Percentiles rank a stretch among this genome's conserved stretches.
Evolutionary conservation across 176 grass and related monocot species (phyloP).

Genomic region (Rhynchospora pubera): DNA sequence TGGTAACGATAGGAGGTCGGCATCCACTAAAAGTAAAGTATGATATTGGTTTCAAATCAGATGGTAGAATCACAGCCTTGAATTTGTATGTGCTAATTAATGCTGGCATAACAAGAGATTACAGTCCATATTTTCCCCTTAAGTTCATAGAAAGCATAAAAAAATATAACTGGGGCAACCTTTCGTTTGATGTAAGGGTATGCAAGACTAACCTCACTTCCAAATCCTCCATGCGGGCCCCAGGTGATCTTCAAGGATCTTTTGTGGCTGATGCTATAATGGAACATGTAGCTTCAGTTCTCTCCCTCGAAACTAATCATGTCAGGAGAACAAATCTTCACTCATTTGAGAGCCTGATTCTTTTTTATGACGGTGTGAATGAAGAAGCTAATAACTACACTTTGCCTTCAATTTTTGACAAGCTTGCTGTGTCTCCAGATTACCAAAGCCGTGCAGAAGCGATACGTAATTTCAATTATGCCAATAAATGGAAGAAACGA

Average conservation of each 20-base stretch:
- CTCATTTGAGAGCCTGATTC: constrained; percentile 26
- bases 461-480: constrained; percentile 37
- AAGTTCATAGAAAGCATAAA: constrained; percentile 32
- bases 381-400: constrained; percentile 49
- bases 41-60: constrained; percentile 63
- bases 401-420: constrained; percentile 52
- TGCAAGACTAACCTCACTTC: constrained; percentile 70
- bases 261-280: constrained; percentile 69
- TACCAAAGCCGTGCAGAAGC: constrained; percentile 29
- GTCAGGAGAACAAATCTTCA: constrained; percentile 66
- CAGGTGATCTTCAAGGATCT: constrained; percentile 61
- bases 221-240: constrained; percentile 73
- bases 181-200: constrained; percentile 56
- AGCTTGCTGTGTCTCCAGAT: constrained; percentile 27
- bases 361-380: constrained; percentile 35
- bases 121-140: constrained; percentile 37
- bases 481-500: constrained; percentile 59
- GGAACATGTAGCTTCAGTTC: constrained; percentile 57
- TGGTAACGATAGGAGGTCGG: constrained; percentile 59
- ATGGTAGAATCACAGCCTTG: constrained; percentile 76
- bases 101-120: constrained; percentile 57
- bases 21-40: constrained; percentile 69
- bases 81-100: constrained; percentile 47
- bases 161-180: constrained; percentile 69
- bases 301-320: constrained; percentile 30